phyloP scores from a whole-genome alignment of 2,329 filamentous ascomycete species.

The Zalaria obscura region DNA sequence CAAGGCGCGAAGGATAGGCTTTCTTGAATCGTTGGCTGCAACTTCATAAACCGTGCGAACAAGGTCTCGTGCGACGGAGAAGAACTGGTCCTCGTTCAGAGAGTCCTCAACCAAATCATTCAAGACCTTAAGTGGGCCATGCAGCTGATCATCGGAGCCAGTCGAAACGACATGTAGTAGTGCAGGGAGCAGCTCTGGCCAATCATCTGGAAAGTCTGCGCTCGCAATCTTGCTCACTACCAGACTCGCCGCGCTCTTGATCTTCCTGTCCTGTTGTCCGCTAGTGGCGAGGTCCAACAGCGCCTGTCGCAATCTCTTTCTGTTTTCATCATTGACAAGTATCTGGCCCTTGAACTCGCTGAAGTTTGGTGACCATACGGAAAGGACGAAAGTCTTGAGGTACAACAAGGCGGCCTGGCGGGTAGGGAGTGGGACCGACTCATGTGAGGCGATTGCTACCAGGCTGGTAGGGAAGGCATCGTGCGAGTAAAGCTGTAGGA shows the following conservation, averaged over 20 bases:
- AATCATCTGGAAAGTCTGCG: conserved; percentile 85
- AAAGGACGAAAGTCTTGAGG: conserved; percentile 70
- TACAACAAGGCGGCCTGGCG: conserved; percentile 72
- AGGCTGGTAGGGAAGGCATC: conserved; percentile 66
- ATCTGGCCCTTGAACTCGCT: conserved; percentile 56
- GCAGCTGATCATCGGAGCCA: conserved; percentile 65
- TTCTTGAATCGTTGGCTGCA: conserved; percentile 60
- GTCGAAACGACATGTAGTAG: conserved; percentile 64
- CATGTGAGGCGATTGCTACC: conserved; percentile 65
- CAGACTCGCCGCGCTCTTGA: conserved; percentile 78
- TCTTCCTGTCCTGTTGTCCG: conserved; percentile 63
- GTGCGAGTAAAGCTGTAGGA: conserved; percentile 55
- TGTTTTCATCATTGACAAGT: conserved; percentile 55
- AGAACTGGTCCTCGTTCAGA: conserved; percentile 90
- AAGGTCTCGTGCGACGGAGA: conserved; percentile 72
- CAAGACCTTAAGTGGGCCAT: conserved; percentile 80
- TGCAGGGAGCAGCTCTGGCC: conserved; percentile 76
- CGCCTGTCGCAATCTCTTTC: conserved; percentile 56
- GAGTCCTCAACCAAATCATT: conserved; percentile 85
- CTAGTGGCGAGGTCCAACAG: conserved; percentile 67
- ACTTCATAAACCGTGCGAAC: conserved; percentile 73
- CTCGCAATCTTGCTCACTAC: conserved; percentile 89
- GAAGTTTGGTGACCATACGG: conserved; percentile 67
- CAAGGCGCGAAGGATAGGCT: conserved; percentile 59
- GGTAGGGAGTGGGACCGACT: conserved; percentile 56